Conservation (phyloP, 768 basidiomycete genomes). For the Boletus rex-veris region DNA sequence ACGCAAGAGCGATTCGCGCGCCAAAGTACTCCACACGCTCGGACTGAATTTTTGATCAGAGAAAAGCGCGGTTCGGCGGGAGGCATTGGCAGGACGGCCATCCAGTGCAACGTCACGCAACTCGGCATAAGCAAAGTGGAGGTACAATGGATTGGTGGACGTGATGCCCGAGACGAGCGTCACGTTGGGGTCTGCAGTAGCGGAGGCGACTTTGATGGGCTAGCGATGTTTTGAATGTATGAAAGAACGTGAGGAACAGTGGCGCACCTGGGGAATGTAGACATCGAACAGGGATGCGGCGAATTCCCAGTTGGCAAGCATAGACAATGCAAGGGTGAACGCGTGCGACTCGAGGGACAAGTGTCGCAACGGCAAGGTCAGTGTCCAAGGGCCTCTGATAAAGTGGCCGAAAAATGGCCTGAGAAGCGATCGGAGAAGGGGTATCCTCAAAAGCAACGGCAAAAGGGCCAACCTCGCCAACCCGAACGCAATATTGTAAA, state of each 20-base stretch:
- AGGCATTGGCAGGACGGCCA: slow-evolving; percentile 36
- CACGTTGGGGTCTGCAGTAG: slow-evolving; percentile 49
- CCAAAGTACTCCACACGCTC: slow-evolving; percentile 59
- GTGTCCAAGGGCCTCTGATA: slow-evolving; percentile 51
- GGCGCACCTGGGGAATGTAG: slow-evolving; percentile 51
- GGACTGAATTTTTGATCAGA: slow-evolving; percentile 65
- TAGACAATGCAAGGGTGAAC: slow-evolving; percentile 50
- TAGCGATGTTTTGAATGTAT: slow-evolving; percentile 21
- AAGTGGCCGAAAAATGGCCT: slow-evolving; percentile 65
- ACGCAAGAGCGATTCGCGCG: slow-evolving; percentile 57
- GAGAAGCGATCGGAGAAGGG: slow-evolving; percentile 48
- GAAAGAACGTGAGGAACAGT: neutral
- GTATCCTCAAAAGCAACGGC: slow-evolving; percentile 54
- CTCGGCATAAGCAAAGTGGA: slow-evolving; percentile 66
- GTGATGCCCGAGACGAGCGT: slow-evolving; percentile 63
- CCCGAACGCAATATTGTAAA: slow-evolving; percentile 45
- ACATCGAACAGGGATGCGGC: slow-evolving; percentile 58
- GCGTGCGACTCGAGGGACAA: slow-evolving; percentile 43
- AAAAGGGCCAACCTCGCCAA: slow-evolving; percentile 43
- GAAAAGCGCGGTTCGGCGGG: slow-evolving; percentile 56
- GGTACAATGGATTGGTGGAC: slow-evolving; percentile 48
- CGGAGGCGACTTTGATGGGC: slow-evolving; percentile 45
- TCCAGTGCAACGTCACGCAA: slow-evolving; percentile 50
- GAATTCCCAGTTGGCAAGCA: slow-evolving; percentile 60
- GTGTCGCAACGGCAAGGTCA: slow-evolving; percentile 48